Conservation (phyloP, 2,329 filamentous ascomycete species). For the Cercospora berteroae region DNA sequence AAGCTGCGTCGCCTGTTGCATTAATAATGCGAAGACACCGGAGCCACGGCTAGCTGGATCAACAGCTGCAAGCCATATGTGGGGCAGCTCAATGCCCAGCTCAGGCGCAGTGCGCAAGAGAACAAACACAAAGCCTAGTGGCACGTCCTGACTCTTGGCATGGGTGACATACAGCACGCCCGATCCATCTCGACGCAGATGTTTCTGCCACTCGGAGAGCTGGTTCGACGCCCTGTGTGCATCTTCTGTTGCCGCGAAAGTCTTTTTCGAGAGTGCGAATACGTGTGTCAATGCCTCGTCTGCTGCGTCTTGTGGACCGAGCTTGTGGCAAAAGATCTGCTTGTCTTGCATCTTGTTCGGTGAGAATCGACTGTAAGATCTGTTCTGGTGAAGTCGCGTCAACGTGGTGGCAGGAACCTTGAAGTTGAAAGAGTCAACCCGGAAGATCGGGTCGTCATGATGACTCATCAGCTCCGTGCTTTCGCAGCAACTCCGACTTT, state of each 20-base stretch:
- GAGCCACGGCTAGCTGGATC: constrained; percentile 5
- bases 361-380: not conserved
- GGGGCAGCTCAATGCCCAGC: constrained; percentile 1
- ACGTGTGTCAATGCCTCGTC: not conserved
- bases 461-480: not conserved
- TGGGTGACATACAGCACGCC: not conserved
- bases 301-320: not conserved
- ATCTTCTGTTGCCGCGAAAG: not conserved
- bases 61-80: constrained; percentile 14
- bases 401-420: not conserved
- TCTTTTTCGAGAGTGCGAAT: not conserved
- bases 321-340: not conserved
- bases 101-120: constrained; percentile 7
- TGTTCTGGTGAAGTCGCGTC: not conserved
- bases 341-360: not conserved
- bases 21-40: constrained; percentile 8
- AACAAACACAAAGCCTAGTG: constrained; percentile 5
- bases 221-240: not conserved
- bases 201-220: not conserved
- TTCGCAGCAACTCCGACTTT: not conserved
- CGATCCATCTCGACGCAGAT: not conserved
- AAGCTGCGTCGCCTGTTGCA: not conserved
- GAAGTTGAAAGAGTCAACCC: not conserved
- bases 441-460: not conserved
- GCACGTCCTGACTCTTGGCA: not conserved